Evolutionary conservation across 2,329 filamentous ascomycete genomes (phyloP).

Genomic region (Hypoxylon sp.): DNA sequence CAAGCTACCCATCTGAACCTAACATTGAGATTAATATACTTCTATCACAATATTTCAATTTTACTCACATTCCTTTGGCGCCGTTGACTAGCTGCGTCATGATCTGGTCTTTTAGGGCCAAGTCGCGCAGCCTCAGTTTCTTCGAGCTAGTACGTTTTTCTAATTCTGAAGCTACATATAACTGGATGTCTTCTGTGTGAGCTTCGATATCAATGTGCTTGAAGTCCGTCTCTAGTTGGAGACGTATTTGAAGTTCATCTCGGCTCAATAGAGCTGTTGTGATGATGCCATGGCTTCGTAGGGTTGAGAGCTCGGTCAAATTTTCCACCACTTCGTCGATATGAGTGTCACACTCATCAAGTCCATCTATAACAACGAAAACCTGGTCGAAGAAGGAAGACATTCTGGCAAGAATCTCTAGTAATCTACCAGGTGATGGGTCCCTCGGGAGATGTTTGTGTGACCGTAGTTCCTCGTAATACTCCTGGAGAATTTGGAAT

Average conservation of each 20-base stretch:
- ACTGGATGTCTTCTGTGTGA: slow-evolving; percentile 30
- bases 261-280: slow-evolving; percentile 30
- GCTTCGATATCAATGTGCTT: slow-evolving; percentile 28
- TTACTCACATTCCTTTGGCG: slow-evolving; percentile 39
- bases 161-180: slow-evolving; percentile 35
- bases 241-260: slow-evolving; percentile 26
- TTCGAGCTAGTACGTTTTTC: slow-evolving; percentile 15
- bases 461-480: slow-evolving; percentile 24
- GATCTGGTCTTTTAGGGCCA: slow-evolving; percentile 26
- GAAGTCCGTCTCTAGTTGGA: slow-evolving; percentile 20
- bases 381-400: slow-evolving; percentile 26
- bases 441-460: neutral
- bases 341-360: slow-evolving; percentile 33
- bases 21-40: slow-evolving; percentile 9
- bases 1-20: slow-evolving; percentile 42
- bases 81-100: slow-evolving; percentile 17
- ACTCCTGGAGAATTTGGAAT: slow-evolving; percentile 21
- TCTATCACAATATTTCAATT: neutral
- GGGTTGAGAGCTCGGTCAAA: slow-evolving; percentile 4
- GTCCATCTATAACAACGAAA: slow-evolving; percentile 31
- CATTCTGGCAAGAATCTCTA: slow-evolving; percentile 10
- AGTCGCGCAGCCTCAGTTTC: slow-evolving; percentile 19
- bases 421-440: slow-evolving; percentile 1
- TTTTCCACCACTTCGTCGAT: slow-evolving; percentile 7
- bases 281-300: neutral